Conservation (phyloP, 768 basidiomycete genomes). For the Obba rivulosa region DNA sequence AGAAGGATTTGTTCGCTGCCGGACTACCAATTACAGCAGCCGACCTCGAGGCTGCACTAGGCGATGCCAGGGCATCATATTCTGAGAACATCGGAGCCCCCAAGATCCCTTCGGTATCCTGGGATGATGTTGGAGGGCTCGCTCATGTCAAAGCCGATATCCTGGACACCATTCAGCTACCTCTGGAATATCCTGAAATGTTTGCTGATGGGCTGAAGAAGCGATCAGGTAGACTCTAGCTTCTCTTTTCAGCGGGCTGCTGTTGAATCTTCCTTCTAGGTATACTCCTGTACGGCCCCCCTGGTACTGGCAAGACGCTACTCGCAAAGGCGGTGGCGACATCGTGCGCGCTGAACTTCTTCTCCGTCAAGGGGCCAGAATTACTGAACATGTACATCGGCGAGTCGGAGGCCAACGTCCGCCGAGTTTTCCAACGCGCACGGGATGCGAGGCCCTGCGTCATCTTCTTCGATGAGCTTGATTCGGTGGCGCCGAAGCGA, state of each 20-base stretch:
- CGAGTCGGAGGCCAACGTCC: slow-evolving; percentile 96
- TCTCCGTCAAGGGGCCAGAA: slow-evolving; percentile 96
- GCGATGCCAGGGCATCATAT: slow-evolving; percentile 68
- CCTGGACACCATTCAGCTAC: slow-evolving; percentile 91
- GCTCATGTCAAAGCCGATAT: slow-evolving; percentile 87
- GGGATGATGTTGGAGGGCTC: slow-evolving; percentile 97
- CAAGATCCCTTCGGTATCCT: slow-evolving; percentile 89
- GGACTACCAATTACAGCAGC: slow-evolving; percentile 42
- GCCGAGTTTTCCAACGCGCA: slow-evolving; percentile 86
- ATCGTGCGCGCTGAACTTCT: slow-evolving; percentile 90
- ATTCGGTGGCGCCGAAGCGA: slow-evolving; percentile 90
- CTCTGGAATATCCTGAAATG: slow-evolving; percentile 83
- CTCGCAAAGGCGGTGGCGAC: slow-evolving; percentile 96
- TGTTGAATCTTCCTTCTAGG: slow-evolving; percentile 39
- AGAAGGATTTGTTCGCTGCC: slow-evolving; percentile 26
- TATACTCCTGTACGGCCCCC: slow-evolving; percentile 89
- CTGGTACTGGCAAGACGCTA: slow-evolving; percentile 93
- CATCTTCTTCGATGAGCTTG: slow-evolving; percentile 95
- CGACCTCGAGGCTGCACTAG: slow-evolving; percentile 73
- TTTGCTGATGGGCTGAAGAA: slow-evolving; percentile 93
- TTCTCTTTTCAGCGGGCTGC: no score
- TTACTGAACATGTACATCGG: slow-evolving; percentile 98
- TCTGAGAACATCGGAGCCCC: slow-evolving; percentile 96
- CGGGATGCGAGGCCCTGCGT: slow-evolving; percentile 91
- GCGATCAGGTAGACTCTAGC: slow-evolving; percentile 63